Evolutionary conservation across 345 rosid species (phyloP).

Genomic region (Bruguiera gymnorhiza): DNA sequence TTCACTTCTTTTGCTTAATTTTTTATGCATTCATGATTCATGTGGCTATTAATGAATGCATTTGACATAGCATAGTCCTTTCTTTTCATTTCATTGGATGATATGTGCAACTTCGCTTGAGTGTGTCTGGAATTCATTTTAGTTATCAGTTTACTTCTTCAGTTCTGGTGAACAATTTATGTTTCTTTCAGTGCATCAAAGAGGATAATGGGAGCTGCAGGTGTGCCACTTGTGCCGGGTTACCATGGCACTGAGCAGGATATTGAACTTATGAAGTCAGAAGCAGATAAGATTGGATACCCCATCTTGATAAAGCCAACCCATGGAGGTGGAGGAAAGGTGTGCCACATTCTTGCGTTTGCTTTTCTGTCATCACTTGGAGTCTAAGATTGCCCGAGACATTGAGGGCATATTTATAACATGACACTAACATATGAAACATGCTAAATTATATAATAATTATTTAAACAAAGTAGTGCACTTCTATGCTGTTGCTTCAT

Average conservation of each 20-base stretch:
- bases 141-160: not conserved
- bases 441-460: not conserved
- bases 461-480: too few species aligned
- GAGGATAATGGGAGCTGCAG: constrained; percentile 98
- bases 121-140: not conserved
- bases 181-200: constrained; percentile 67
- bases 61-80: not conserved
- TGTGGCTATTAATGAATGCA: not conserved
- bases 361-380: not conserved
- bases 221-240: constrained; percentile 91
- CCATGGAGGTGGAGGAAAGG: constrained; percentile 97
- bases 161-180: constrained; percentile 7
- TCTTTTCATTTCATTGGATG: not conserved
- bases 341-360: constrained; percentile 20
- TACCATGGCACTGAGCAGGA: constrained; percentile 90
- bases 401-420: not conserved
- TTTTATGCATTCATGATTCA: not conserved
- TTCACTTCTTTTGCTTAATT: not conserved
- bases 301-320: constrained; percentile 90
- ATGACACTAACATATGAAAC: not conserved
- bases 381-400: not conserved
- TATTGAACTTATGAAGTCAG: constrained; percentile 72
- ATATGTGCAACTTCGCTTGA: not conserved
- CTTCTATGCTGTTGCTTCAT: not conserved
- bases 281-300: constrained; percentile 87